Conservation (phyloP, 2,329 filamentous ascomycete genomes). For the Cladophialophora bantiana region DNA sequence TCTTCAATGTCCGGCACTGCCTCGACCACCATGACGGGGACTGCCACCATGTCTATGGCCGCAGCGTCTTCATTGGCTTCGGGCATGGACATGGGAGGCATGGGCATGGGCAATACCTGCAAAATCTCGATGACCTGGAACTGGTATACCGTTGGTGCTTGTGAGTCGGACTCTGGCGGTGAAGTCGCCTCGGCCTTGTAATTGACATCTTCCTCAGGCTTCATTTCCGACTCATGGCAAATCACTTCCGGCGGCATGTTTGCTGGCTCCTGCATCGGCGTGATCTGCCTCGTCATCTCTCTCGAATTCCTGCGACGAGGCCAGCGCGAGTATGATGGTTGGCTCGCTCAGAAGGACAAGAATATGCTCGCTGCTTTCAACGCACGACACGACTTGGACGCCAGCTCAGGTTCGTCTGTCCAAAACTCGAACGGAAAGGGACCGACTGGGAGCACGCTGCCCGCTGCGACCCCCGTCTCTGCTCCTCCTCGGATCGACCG, state of each 20-base stretch:
- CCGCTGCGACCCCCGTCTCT: conserved; percentile 22
- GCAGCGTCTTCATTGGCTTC: conserved; percentile 8
- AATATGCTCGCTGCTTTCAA: neutral
- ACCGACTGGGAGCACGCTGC: conserved; percentile 20
- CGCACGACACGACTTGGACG: conserved; percentile 15
- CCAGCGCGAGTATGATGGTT: conserved; percentile 75
- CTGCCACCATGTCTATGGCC: conserved; percentile 3
- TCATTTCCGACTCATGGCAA: conserved; percentile 74
- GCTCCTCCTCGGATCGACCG: neutral
- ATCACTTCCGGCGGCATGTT: conserved; percentile 55
- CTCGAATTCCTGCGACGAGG: conserved; percentile 76
- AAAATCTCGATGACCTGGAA: conserved; percentile 71
- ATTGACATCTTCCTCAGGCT: conserved; percentile 64
- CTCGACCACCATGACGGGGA: neutral
- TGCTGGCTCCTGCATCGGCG: conserved; percentile 53
- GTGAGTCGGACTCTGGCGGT: conserved; percentile 48
- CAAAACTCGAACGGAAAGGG: neutral
- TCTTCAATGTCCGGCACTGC: neutral
- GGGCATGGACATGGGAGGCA: neutral
- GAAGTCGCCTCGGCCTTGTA: too few species aligned
- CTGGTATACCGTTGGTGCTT: conserved; percentile 69
- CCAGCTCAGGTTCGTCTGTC: neutral
- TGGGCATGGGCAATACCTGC: conserved; percentile 14
- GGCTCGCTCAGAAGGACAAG: conserved; percentile 46
- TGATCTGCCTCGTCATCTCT: conserved; percentile 72